These are phyloP conservation scores for Penicillium sp. DNA, from an alignment of 2,329 filamentous ascomycete species.

Conservation along the genomic window DNA sequence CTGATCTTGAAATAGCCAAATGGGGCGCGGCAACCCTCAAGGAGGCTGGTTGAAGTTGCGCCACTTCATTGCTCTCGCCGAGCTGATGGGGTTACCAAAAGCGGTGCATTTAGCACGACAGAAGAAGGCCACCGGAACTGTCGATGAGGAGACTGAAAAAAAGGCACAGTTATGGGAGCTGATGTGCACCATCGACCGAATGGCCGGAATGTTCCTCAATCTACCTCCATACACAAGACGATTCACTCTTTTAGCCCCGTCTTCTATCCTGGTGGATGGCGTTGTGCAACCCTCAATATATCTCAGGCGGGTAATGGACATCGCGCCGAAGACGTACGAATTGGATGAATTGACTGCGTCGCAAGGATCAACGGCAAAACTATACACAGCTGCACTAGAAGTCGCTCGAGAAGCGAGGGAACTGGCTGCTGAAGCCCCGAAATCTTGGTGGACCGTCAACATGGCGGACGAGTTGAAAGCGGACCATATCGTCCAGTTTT, in stretches of 20 bases:
- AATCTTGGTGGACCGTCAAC: conserved; percentile 20
- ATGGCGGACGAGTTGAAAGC: conserved; percentile 7
- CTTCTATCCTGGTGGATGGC: conserved; percentile 13
- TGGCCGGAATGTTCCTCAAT: conserved; percentile 41
- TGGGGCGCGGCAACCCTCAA: conserved; percentile 40
- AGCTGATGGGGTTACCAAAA: conserved; percentile 44
- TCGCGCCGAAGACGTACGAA: conserved; percentile 19
- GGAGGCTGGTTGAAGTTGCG: conserved; percentile 44
- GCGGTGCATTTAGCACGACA: conserved; percentile 3
- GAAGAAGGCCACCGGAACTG: conserved; percentile 4
- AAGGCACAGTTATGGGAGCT: conserved; percentile 39
- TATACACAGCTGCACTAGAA: conserved; percentile 18
- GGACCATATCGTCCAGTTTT: conserved; percentile 23
- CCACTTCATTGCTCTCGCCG: conserved; percentile 43
- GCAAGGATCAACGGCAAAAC: conserved; percentile 10
- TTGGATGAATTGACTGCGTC: conserved; percentile 18
- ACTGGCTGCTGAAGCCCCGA: conserved; percentile 19
- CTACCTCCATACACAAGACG: conserved; percentile 39
- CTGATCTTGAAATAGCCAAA: conserved; percentile 28
- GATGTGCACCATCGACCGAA: conserved; percentile 38
- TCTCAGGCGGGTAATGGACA: conserved; percentile 17
- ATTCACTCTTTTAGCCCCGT: conserved; percentile 18
- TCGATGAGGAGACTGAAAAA: conserved; percentile 14
- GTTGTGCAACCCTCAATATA: conserved; percentile 21
- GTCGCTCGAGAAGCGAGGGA: conserved; percentile 18